A percentile compares a stretch with the other conserved stretches of the same genome.
phyloP scores from a whole-genome alignment of 2,329 filamentous ascomycete genomes.

The Alternaria conjuncta region DNA sequence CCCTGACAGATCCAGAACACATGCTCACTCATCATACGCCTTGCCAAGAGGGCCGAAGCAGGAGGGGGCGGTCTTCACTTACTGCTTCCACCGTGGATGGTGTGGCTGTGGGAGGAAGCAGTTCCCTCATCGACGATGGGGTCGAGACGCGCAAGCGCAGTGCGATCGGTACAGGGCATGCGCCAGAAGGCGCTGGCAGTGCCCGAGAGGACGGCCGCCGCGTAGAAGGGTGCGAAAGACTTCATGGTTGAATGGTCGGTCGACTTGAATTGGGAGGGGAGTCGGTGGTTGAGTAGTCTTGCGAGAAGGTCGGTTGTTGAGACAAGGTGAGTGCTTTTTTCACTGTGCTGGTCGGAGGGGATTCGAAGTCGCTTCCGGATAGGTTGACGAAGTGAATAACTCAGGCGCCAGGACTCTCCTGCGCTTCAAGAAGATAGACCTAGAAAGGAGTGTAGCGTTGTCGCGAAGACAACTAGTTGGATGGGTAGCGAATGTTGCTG shows the following conservation, averaged over 20 bases:
- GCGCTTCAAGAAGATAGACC: conserved; percentile 25
- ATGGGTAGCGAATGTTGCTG: conserved; percentile 35
- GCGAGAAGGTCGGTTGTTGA: conserved; percentile 4
- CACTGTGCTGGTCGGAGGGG: not conserved
- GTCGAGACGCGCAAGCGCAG: conserved; percentile 65
- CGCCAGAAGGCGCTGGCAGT: conserved; percentile 70
- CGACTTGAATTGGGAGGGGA: conserved; percentile 3
- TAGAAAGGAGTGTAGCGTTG: conserved; percentile 37
- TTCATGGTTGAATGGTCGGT: conserved; percentile 32
- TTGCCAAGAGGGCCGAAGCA: conserved; percentile 45
- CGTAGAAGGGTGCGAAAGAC: conserved; percentile 35
- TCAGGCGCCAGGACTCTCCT: conserved; percentile 37
- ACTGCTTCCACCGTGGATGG: conserved; percentile 51
- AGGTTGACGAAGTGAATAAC: conserved; percentile 15
- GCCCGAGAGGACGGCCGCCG: conserved; percentile 43
- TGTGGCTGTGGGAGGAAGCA: conserved; percentile 40
- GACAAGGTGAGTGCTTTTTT: conserved; percentile 5
- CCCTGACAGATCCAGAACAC: conserved; percentile 3
- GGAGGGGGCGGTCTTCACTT: conserved; percentile 57
- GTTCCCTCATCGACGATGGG: conserved; percentile 42
- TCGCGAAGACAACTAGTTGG: conserved; percentile 19
- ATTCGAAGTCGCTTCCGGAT: conserved; percentile 4
- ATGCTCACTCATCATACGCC: conserved; percentile 9
- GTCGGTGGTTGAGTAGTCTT: conserved; percentile 4
- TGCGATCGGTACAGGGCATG: conserved; percentile 70